Conservation (phyloP, 2,329 filamentous ascomycete genomes). For the Aspergillus awamori region DNA sequence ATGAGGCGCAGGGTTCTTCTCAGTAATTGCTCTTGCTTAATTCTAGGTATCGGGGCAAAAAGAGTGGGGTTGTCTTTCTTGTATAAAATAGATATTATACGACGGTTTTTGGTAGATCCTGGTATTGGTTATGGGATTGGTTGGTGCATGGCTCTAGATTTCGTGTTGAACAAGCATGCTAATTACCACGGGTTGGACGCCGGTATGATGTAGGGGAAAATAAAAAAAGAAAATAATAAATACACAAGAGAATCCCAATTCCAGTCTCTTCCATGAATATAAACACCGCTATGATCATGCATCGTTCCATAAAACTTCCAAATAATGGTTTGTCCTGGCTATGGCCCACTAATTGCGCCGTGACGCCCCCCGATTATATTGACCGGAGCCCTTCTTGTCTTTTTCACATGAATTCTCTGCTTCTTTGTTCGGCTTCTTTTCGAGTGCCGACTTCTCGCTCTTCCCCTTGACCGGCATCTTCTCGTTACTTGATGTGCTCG, state of each 20-base stretch:
- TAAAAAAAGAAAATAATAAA: neutral
- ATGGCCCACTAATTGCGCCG: neutral
- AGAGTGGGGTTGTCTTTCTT: too few species aligned
- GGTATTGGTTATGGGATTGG: neutral
- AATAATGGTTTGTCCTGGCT: too few species aligned
- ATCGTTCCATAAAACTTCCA: neutral
- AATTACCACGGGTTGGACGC: neutral
- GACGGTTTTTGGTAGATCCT: neutral
- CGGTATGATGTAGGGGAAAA: neutral
- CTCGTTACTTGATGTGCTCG: slow-evolving; percentile 21
- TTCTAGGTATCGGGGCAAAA: neutral
- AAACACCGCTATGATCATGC: slow-evolving; percentile 5
- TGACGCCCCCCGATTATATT: neutral
- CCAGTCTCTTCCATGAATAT: neutral
- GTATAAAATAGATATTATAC: too few species aligned
- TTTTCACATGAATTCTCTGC: neutral
- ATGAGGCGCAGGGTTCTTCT: slow-evolving; percentile 37
- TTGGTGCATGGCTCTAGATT: neutral
- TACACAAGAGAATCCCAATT: neutral
- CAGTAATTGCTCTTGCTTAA: neutral
- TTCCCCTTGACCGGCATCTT: slow-evolving; percentile 7
- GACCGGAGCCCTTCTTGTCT: neutral
- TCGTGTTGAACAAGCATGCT: neutral
- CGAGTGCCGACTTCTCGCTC: slow-evolving; percentile 1
- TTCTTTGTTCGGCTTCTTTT: neutral